A percentile compares a stretch with the other conserved stretches of the same genome.
Conservation (phyloP, 2,329 filamentous ascomycete genomes). For the Pseudogymnoascus sp. region DNA sequence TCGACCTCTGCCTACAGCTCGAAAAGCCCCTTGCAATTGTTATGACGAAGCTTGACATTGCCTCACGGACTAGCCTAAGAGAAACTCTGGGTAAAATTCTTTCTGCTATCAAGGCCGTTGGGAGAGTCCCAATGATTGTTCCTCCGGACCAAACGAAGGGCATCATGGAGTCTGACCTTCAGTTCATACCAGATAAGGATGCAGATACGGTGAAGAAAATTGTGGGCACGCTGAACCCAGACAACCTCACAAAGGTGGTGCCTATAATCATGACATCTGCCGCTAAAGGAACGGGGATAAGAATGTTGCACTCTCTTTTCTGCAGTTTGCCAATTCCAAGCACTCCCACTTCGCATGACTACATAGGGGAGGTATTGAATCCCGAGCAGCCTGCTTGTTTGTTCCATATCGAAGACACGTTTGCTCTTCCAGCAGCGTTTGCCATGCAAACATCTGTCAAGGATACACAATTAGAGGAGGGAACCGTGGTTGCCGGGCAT, state of each 20-base stretch:
- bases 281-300: constrained; percentile 74
- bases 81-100: constrained; percentile 65
- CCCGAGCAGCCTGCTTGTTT: constrained; percentile 54
- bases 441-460: constrained; percentile 35
- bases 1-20: constrained; percentile 77
- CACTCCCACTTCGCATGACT: constrained; percentile 43
- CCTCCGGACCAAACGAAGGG: constrained; percentile 44
- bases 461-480: constrained; percentile 38
- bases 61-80: constrained; percentile 62
- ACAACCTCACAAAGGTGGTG: constrained; percentile 41
- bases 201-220: constrained; percentile 48
- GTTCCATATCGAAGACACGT: constrained; percentile 89
- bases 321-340: constrained; percentile 63
- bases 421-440: constrained; percentile 61
- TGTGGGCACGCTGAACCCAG: constrained; percentile 40
- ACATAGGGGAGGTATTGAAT: constrained; percentile 45
- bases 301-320: constrained; percentile 72
- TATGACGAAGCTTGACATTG: constrained; percentile 86
- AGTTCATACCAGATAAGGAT: constrained; percentile 47
- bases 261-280: constrained; percentile 85
- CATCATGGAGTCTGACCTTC: constrained; percentile 39
- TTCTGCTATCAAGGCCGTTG: constrained; percentile 66
- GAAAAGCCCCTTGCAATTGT: constrained; percentile 69
- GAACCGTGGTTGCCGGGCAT: constrained; percentile 76
- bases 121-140: constrained; percentile 68